Conservation (phyloP, 352 stramenopile species). For the Blastocystis hominis region DNA sequence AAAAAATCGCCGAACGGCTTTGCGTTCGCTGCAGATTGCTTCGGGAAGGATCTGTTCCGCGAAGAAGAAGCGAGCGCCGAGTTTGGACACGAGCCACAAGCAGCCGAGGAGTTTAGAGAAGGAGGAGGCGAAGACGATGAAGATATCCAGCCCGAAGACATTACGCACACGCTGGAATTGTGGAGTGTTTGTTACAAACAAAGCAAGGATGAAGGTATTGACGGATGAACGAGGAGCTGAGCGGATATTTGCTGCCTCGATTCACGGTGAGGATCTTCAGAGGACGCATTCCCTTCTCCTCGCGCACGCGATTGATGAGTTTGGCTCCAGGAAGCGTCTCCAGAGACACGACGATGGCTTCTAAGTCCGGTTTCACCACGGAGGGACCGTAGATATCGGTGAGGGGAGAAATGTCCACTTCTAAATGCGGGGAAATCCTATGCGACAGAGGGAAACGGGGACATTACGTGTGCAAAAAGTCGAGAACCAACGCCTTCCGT, state of each 20-base stretch:
- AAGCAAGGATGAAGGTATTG: background rate
- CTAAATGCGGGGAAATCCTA: background rate
- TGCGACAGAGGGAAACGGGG: background rate
- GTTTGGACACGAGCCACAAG: background rate
- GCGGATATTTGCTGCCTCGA: conserved; percentile 31
- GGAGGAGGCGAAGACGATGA: background rate
- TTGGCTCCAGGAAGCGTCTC: conserved; percentile 36
- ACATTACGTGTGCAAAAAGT: background rate
- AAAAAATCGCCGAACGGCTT: background rate
- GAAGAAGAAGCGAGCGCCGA: background rate
- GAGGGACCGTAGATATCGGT: conserved; percentile 33
- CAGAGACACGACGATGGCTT: conserved; percentile 41
- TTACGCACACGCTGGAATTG: conserved; percentile 28
- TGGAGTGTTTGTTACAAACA: conserved; percentile 30
- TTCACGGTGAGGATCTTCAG: conserved; percentile 50
- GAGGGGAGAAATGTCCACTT: conserved; percentile 15
- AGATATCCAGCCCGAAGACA: background rate
- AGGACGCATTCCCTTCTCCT: conserved; percentile 10
- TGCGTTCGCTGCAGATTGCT: conserved; percentile 44
- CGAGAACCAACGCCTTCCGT: background rate
- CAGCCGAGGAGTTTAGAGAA: background rate
- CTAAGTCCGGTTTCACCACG: background rate
- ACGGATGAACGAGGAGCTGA: conserved; percentile 57
- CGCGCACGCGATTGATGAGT: conserved; percentile 22
- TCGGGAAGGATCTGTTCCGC: conserved; percentile 2